phyloP scores from a whole-genome alignment of 495 filamentous ascomycete species.

The Xeromyces bisporus region DNA sequence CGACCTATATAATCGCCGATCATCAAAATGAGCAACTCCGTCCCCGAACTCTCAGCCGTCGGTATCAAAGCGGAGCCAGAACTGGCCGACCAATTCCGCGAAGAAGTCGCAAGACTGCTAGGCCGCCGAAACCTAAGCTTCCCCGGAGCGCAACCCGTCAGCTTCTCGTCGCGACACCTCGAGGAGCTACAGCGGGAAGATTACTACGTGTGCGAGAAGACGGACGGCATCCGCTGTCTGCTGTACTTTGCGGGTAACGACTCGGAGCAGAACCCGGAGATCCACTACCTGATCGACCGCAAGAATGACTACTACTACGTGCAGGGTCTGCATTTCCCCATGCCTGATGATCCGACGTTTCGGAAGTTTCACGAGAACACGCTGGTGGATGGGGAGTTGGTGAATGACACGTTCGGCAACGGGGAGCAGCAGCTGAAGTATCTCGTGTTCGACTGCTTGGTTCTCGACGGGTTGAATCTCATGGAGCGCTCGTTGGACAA shows the following conservation, averaged over 20 bases:
- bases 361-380: slow-evolving; percentile 60
- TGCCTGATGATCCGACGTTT: slow-evolving; percentile 38
- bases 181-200: slow-evolving; percentile 60
- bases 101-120: slow-evolving; percentile 61
- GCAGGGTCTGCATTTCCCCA: slow-evolving; percentile 64
- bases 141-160: slow-evolving; percentile 89
- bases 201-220: slow-evolving; percentile 97
- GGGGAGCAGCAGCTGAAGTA: slow-evolving; percentile 55
- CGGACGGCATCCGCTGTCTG: slow-evolving; percentile 86
- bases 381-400: slow-evolving; percentile 82
- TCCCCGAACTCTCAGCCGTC: slow-evolving; percentile 28
- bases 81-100: slow-evolving; percentile 42
- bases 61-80: slow-evolving; percentile 47
- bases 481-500: slow-evolving; percentile 74
- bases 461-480: slow-evolving; percentile 57
- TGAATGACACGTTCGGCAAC: slow-evolving; percentile 51
- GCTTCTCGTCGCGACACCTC: slow-evolving; percentile 64
- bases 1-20: neutral
- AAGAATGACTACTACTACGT: slow-evolving; percentile 90
- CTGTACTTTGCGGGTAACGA: slow-evolving; percentile 60
- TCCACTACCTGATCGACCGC: slow-evolving; percentile 81
- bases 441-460: slow-evolving; percentile 83
- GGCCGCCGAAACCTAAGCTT: slow-evolving; percentile 48
- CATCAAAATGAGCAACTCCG: slow-evolving; percentile 24
- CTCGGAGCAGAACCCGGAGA: slow-evolving; percentile 34